Conservation (phyloP, 1,284 basidiomycete species). For the Ustilago sp. region DNA sequence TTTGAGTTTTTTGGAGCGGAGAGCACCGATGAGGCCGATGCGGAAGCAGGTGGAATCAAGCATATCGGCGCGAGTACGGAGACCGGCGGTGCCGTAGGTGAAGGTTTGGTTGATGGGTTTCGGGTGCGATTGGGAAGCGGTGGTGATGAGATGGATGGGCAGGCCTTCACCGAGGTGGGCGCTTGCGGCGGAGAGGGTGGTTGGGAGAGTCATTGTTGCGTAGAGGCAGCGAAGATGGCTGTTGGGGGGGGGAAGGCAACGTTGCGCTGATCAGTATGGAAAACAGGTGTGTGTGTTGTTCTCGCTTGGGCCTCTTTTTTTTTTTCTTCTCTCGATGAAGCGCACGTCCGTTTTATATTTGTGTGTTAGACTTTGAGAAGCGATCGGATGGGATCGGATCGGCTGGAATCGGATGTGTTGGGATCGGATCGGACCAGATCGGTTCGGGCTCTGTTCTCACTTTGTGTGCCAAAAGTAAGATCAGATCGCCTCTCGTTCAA, state of each 20-base stretch:
- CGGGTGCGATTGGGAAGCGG: slow-evolving; percentile 69
- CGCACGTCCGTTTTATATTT: too few species aligned
- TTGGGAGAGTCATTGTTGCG: slow-evolving; percentile 45
- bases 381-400: too few species aligned
- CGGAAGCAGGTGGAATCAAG: slow-evolving; percentile 95
- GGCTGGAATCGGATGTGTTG: too few species aligned
- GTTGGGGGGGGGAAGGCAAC: background rate
- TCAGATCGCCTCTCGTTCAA: too few species aligned
- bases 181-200: slow-evolving; percentile 49
- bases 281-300: background rate
- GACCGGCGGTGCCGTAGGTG: slow-evolving; percentile 94
- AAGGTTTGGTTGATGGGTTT: slow-evolving; percentile 73
- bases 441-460: too few species aligned
- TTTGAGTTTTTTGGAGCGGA: slow-evolving; percentile 88
- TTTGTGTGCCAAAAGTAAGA: too few species aligned
- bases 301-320: background rate
- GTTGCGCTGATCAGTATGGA: background rate
- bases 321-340: too few species aligned
- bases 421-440: too few species aligned
- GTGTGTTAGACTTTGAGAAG: too few species aligned
- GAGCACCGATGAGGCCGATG: slow-evolving; percentile 87
- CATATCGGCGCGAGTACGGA: slow-evolving; percentile 85
- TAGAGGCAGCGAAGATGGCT: background rate
- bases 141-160: slow-evolving; percentile 49
- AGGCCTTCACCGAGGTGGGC: slow-evolving; percentile 51